Base-by-base conservation (phyloP, 345 rosid genomes). In the Hevea brasiliensis region DNA sequence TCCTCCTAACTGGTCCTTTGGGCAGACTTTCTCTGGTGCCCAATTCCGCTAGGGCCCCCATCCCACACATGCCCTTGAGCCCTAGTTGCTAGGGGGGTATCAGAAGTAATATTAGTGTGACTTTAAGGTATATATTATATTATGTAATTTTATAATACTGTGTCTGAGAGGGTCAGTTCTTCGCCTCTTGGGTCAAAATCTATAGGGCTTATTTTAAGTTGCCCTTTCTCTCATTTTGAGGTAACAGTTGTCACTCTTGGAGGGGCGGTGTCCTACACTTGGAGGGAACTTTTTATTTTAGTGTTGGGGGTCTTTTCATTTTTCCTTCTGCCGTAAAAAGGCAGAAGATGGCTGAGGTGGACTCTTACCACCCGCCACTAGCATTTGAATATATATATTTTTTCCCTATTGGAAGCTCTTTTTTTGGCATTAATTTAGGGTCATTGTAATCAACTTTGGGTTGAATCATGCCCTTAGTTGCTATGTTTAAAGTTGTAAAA, bases 341-440 rank as follows among this genome's bases (percentile, higher is more conserved):
- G 72, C 59, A 65, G 80, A 61, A 73, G 45, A 62, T 66, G 85
- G 88, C 84, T 57, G 86, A 68, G 87, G 90, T 86, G 83, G 88
- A 70, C 64, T 82, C 66, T 75, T 20, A 75, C 86, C 82, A 79
- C 89, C 89, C 89, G 85, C 88, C 78, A 61, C 29, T 70, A 53
- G 67, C 32, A 53, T 68, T 64, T 73, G 24, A 68, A n/a, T 7
- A 12, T 45, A 8, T n/a, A 3, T 8, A 2, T 32, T 61, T 29
- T 61, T 1, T 7, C 21, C 47, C 44, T 64, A 24, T 55, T 51
- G 57, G 51, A 45, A 29, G 47, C 23, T 48, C 7, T 74, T 10
- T 11, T 7, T 1, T 32, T 74, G 69, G 21, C 32, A 68, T 57
- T 21, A 13, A 12, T 1, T 23, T 15, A 32, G 17, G 47, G 66